phyloP scores from a whole-genome alignment of 2,329 filamentous ascomycete genomes.

The Anthostomella pinea region DNA sequence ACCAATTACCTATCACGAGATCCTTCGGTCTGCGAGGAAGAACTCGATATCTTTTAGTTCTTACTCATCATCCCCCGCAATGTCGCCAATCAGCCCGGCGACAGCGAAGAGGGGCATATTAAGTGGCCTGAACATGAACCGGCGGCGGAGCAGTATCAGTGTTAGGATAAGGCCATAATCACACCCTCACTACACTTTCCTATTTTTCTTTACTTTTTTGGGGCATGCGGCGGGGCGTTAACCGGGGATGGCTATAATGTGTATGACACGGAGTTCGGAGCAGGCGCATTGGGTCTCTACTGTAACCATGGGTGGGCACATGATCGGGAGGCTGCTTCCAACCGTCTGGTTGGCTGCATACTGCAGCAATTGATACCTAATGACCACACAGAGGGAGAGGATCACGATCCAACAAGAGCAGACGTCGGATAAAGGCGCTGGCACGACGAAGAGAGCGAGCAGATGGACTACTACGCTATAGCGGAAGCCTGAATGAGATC shows the following conservation, averaged over 20 bases:
- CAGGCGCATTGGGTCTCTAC: not conserved
- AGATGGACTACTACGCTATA: not conserved
- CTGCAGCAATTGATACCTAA: conserved; percentile 1
- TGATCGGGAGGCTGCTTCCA: not conserved
- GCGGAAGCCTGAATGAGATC: not conserved
- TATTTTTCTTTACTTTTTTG: conserved; percentile 7
- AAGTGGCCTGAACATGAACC: conserved; percentile 34
- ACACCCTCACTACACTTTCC: conserved; percentile 3
- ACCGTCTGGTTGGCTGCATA: not conserved
- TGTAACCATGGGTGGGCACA: not conserved
- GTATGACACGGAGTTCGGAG: not conserved
- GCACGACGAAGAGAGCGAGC: not conserved
- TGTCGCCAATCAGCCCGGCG: conserved; percentile 20
- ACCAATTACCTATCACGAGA: conserved; percentile 47
- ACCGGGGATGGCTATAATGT: not conserved
- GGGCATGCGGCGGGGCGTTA: conserved; percentile 2
- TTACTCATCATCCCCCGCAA: conserved; percentile 17
- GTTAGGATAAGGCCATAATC: conserved; percentile 30
- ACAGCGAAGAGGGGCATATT: conserved; percentile 33
- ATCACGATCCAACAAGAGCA: no score
- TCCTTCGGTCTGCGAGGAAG: conserved; percentile 43
- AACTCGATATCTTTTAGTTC: conserved; percentile 36
- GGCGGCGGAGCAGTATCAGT: conserved; percentile 42
- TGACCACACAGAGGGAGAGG: not conserved
- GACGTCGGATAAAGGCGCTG: not conserved